Conservation (phyloP, 345 rosid species). For the Toxicodendron radicans region DNA sequence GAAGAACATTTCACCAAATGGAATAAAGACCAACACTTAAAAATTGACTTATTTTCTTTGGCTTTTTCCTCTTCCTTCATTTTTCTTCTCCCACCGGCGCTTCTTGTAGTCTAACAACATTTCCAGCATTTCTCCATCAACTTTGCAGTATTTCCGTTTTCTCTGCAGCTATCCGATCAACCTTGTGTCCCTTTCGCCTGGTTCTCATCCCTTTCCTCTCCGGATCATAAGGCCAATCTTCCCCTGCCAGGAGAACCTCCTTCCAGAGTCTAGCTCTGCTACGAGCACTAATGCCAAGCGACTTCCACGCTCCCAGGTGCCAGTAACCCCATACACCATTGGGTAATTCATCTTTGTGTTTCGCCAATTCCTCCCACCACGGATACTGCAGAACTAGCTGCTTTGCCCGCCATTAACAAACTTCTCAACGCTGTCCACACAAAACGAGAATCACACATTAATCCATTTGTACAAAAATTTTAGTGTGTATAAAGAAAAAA, state of each 20-base stretch:
- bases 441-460: too few relatives aligned
- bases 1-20: background rate
- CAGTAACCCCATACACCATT: conserved; percentile 95
- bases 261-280: conserved; percentile 84
- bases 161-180: conserved; percentile 79
- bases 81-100: conserved; percentile 93
- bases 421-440: background rate
- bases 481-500: too few relatives aligned
- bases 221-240: conserved; percentile 89
- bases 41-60: conserved; percentile 26
- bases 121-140: conserved; percentile 85
- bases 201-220: conserved; percentile 84
- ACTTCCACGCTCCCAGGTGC: conserved; percentile 92
- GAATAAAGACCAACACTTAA: background rate
- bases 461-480: too few relatives aligned
- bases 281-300: conserved; percentile 80
- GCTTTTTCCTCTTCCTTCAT: conserved; percentile 87
- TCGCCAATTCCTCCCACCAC: conserved; percentile 75
- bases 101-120: conserved; percentile 85
- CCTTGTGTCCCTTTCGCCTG: conserved; percentile 85
- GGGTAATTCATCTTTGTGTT: conserved; percentile 67
- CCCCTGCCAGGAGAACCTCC: conserved; percentile 72
- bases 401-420: conserved; percentile 73
- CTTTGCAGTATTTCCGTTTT: conserved; percentile 80
- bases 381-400: conserved; percentile 67